Evolutionary conservation across 805 yeast species (phyloP).

Genomic region (Nakazawaea ishiwadae): DNA sequence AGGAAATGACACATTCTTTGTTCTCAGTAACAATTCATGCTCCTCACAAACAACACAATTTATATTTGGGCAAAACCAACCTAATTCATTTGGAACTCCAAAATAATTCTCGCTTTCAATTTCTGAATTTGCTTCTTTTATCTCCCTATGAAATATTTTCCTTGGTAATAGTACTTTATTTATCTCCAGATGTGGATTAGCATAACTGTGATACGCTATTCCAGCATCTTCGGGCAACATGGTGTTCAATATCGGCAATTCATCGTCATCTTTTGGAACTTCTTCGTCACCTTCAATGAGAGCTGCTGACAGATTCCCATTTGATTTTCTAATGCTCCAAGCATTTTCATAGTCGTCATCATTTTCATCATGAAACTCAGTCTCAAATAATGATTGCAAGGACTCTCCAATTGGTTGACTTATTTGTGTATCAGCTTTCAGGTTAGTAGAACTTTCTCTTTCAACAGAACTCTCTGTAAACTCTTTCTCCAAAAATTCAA

Average conservation of each 20-base stretch:
- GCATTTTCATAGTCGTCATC: too few species aligned
- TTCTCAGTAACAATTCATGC: slow-evolving; percentile 4
- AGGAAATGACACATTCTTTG: background rate
- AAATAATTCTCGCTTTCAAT: background rate
- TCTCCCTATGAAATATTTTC: slow-evolving; percentile 10
- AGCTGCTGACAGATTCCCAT: too few species aligned
- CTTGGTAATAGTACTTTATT: slow-evolving; percentile 16
- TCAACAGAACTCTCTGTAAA: too few species aligned
- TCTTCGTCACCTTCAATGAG: background rate
- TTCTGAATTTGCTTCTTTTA: background rate
- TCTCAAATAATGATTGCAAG: too few species aligned
- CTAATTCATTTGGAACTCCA: background rate
- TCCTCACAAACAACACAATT: slow-evolving; percentile 14
- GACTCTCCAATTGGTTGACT: too few species aligned
- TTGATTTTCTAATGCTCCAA: too few species aligned
- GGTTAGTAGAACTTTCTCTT: too few species aligned
- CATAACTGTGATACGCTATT: background rate
- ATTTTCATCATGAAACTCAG: too few species aligned
- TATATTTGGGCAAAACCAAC: slow-evolving; percentile 3
- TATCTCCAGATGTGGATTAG: slow-evolving; percentile 2
- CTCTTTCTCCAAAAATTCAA: background rate
- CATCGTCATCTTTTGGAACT: background rate
- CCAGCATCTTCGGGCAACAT: slow-evolving; percentile 16
- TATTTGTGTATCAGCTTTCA: too few species aligned
- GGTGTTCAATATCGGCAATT: slow-evolving; percentile 15